Conservation (phyloP, 345 rosid species). For the Xanthoceras sorbifolium region DNA sequence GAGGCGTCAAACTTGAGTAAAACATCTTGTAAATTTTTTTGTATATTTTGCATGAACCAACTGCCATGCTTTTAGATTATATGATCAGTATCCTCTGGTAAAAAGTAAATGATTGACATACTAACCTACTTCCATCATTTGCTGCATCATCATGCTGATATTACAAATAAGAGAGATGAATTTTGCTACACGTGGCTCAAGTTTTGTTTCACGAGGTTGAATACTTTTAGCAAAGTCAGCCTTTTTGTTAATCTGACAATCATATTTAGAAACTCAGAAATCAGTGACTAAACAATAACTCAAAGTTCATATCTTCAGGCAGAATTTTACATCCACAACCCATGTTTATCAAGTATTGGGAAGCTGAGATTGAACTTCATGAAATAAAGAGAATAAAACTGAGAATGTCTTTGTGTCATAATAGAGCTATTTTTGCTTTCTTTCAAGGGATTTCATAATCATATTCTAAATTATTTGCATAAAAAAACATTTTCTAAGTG, state of each 20-base stretch:
- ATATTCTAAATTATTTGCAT: slow-evolving; percentile 15
- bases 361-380: not conserved
- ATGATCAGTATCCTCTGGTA: slow-evolving; percentile 7
- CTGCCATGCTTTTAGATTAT: not conserved
- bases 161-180: slow-evolving; percentile 86
- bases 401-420: not conserved
- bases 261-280: slow-evolving; percentile 19
- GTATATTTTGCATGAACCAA: slow-evolving; percentile 6
- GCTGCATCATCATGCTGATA: slow-evolving; percentile 87
- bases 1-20: not conserved
- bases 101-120: slow-evolving; percentile 20
- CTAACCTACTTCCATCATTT: slow-evolving; percentile 93
- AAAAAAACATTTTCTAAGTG: slow-evolving; percentile 15
- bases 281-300: slow-evolving; percentile 2
- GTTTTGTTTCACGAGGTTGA: slow-evolving; percentile 67
- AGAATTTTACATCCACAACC: not conserved
- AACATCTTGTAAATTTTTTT: slow-evolving; percentile 7
- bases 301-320: not conserved
- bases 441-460: not conserved
- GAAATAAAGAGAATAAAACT: not conserved
- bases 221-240: slow-evolving; percentile 35
- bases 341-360: not conserved
- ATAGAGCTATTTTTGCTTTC: not conserved
- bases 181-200: slow-evolving; percentile 66
- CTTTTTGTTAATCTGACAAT: slow-evolving; percentile 46